Conservation (phyloP, 129 eudicot genomes). For the Centrapalus pauciflorus region DNA sequence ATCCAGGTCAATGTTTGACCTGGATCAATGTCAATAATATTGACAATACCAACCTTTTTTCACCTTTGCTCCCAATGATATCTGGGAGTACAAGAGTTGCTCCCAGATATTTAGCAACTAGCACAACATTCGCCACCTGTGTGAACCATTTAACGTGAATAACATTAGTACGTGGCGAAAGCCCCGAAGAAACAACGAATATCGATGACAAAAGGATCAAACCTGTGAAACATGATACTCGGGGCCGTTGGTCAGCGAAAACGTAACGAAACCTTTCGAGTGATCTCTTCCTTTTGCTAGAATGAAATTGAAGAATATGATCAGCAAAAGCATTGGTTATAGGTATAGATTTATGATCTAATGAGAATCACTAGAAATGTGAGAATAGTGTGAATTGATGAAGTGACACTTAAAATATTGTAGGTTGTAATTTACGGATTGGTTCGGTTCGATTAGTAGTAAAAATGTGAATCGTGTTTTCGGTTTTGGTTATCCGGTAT, state of each 20-base stretch:
- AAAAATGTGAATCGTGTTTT: too few species aligned
- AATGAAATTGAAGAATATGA: not conserved
- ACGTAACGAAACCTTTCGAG: slow-evolving; percentile 44
- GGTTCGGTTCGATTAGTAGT: too few species aligned
- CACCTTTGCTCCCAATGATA: slow-evolving; percentile 51
- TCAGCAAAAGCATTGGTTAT: not conserved
- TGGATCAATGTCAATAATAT: too few species aligned
- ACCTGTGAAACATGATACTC: slow-evolving; percentile 82
- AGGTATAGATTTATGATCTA: too few species aligned
- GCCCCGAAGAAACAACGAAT: too few species aligned
- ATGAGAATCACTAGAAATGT: too few species aligned
- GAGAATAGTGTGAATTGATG: too few species aligned
- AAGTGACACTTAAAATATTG: too few species aligned
- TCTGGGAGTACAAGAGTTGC: slow-evolving; percentile 81
- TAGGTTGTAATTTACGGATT: too few species aligned
- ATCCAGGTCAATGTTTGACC: not conserved
- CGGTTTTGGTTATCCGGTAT: too few species aligned
- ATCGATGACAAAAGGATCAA: not conserved
- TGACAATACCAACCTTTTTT: slow-evolving; percentile 56
- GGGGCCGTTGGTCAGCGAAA: slow-evolving; percentile 57
- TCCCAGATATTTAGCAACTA: slow-evolving; percentile 58
- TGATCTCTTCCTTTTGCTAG: slow-evolving; percentile 22
- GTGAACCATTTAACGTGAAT: slow-evolving; percentile 12
- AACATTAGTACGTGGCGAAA: not conserved
- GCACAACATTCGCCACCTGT: slow-evolving; percentile 67